Percentiles rank a stretch among this genome's conserved stretches.
These are phyloP conservation scores for Candida odintsovae DNA, from an alignment of 805 yeast species.

Conservation along the genomic window DNA sequence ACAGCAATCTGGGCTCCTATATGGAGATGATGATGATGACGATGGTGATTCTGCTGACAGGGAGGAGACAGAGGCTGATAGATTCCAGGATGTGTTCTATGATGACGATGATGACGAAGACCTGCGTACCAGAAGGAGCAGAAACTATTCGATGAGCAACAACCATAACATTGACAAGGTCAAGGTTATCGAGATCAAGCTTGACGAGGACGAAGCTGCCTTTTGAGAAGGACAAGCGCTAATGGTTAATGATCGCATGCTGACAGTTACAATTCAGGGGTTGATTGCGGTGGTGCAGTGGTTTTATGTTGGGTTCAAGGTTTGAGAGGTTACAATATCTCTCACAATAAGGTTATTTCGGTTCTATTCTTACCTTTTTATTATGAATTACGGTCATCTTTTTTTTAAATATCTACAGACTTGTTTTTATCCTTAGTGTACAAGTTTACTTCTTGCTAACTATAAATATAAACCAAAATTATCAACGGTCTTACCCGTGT, in stretches of 20 bases:
- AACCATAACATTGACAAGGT: conserved; percentile 15
- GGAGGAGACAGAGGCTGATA: conserved; percentile 1
- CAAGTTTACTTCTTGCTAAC: neutral
- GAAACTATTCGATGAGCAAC: conserved; percentile 13
- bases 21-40: conserved; percentile 26
- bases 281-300: neutral
- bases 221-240: neutral
- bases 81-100: conserved; percentile 1
- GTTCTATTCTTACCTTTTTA: neutral
- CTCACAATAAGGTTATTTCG: too few relatives aligned
- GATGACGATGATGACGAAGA: conserved; percentile 2
- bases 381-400: too few relatives aligned
- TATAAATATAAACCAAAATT: conserved; percentile 21
- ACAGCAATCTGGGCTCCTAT: conserved; percentile 40
- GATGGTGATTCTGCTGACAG: neutral
- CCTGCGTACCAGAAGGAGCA: neutral
- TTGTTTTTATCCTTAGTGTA: neutral
- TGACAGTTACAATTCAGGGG: neutral
- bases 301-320: neutral
- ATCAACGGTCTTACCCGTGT: conserved; percentile 17
- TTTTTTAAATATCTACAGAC: neutral
- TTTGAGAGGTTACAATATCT: neutral
- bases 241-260: neutral
- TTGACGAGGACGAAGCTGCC: conserved; percentile 16
- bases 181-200: conserved; percentile 18